Percentiles rank a stretch among this genome's conserved stretches.
Conservation (phyloP, 306 rosid genomes). For the Sicyos baderoa region DNA sequence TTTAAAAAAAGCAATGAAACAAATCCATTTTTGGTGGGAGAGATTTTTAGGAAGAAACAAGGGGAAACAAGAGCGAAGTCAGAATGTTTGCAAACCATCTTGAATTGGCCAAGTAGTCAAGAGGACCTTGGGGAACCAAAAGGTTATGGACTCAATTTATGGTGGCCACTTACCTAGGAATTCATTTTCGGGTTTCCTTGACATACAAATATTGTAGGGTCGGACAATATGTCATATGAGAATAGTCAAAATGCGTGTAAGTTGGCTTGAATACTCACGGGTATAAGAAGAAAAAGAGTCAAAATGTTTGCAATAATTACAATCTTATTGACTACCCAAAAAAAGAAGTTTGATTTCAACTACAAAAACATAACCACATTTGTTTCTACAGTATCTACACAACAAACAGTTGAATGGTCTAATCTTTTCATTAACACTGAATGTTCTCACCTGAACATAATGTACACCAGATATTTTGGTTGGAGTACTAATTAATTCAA, state of each 20-base stretch:
- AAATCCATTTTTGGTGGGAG: not conserved
- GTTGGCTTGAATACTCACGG: too few species aligned
- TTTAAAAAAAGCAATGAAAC: not conserved
- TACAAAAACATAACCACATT: not conserved
- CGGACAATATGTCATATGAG: too few species aligned
- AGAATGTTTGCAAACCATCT: not conserved
- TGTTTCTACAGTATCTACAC: not conserved
- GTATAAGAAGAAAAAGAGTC: too few species aligned
- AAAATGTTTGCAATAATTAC: not conserved
- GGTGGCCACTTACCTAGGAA: too few species aligned
- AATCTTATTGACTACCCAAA: not conserved
- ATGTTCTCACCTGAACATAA: conserved; percentile 83
- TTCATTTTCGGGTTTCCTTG: too few species aligned
- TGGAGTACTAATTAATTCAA: conserved; percentile 80
- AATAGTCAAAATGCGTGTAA: too few species aligned
- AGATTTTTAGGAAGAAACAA: not conserved
- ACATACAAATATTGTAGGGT: too few species aligned
- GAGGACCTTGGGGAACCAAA: too few species aligned
- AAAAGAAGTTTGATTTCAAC: not conserved
- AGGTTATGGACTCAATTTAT: too few species aligned
- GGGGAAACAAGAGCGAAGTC: not conserved
- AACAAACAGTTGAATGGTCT: not conserved
- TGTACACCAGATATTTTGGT: conserved; percentile 94
- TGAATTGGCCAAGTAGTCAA: too few species aligned
- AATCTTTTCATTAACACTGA: conserved; percentile 8